Percentiles rank a stretch among this genome's conserved stretches.
phyloP scores from a whole-genome alignment of 2,329 filamentous ascomycete species.

The Immersiporthe knoxdaviesiana region DNA sequence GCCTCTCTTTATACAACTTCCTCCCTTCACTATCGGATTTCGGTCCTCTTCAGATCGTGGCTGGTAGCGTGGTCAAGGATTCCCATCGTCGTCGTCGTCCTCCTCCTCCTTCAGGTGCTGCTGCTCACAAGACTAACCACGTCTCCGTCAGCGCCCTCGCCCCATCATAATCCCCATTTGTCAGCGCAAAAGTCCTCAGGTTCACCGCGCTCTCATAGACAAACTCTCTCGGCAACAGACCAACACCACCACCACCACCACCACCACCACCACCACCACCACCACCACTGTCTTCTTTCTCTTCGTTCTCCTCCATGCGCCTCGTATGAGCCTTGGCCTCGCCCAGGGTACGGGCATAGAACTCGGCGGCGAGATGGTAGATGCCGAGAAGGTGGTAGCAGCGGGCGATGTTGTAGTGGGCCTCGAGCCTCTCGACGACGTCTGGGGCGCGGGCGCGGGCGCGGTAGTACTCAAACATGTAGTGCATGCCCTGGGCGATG shows the following conservation, averaged over 20 bases:
- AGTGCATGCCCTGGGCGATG: slow-evolving; percentile 81
- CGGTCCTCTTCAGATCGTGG: neutral
- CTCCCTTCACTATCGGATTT: neutral
- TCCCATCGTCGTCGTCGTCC: neutral
- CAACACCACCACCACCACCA: too few relatives aligned
- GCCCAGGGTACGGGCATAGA: slow-evolving; percentile 61
- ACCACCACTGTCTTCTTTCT: neutral
- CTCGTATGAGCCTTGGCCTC: slow-evolving; percentile 38
- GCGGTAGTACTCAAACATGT: slow-evolving; percentile 75
- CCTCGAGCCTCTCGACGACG: slow-evolving; percentile 66
- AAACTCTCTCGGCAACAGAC: slow-evolving; percentile 57
- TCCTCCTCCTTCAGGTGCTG: neutral
- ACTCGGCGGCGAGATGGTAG: slow-evolving; percentile 70
- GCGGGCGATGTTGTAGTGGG: slow-evolving; percentile 78
- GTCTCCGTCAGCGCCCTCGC: slow-evolving; percentile 64
- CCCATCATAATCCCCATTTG: slow-evolving; percentile 64
- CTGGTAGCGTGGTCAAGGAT: neutral
- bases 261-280: neutral
- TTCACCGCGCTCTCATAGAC: slow-evolving; percentile 75
- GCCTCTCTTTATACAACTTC: neutral
- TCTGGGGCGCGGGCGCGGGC: slow-evolving; percentile 47
- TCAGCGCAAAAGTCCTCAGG: slow-evolving; percentile 67
- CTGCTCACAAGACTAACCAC: slow-evolving; percentile 55
- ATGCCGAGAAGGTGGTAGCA: slow-evolving; percentile 78
- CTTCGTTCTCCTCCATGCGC: slow-evolving; percentile 14